Evolutionary conservation across 345 rosid species (phyloP).

Genomic region (Brassica juncea): DNA sequence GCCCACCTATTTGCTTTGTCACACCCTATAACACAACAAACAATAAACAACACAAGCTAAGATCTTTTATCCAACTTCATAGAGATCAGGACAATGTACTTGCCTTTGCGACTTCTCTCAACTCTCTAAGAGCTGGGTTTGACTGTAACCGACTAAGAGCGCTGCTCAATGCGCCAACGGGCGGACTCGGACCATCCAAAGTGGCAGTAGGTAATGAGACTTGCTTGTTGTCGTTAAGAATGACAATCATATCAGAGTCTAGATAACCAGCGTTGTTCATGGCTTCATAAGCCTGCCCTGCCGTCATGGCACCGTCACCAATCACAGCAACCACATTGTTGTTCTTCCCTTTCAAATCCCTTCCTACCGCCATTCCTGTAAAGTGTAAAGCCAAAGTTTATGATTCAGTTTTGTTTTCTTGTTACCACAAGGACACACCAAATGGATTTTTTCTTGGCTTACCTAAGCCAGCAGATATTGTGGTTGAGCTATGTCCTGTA

Average conservation of each 20-base stretch:
- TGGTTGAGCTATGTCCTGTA: constrained; percentile 93
- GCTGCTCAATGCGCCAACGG: constrained; percentile 98
- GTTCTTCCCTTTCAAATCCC: constrained; percentile 79
- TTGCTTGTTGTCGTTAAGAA: constrained; percentile 97
- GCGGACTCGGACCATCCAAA: constrained; percentile 91
- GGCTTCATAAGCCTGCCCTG: constrained; percentile 98
- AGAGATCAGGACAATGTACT: not conserved
- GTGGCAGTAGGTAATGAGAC: constrained; percentile 94
- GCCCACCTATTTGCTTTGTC: constrained; percentile 89
- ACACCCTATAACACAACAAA: constrained; percentile 60
- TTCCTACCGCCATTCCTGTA: constrained; percentile 93
- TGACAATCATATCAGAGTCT: constrained; percentile 95
- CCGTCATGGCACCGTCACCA: constrained; percentile 99
- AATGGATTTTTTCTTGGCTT: constrained; percentile 3
- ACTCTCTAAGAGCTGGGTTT: constrained; percentile 87
- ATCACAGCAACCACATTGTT: constrained; percentile 82
- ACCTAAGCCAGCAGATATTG: constrained; percentile 95
- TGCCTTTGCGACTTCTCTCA: constrained; percentile 98
- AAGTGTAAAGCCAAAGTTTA: not conserved
- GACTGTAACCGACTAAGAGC: constrained; percentile 95
- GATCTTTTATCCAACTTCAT: not conserved
- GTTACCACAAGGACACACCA: not conserved
- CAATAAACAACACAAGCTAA: not conserved
- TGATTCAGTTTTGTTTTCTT: not conserved
- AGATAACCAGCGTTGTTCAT: constrained; percentile 98